These are phyloP conservation scores for Oryza meyeriana DNA, from an alignment of 176 grass and related monocot species.

Conservation along the genomic window DNA sequence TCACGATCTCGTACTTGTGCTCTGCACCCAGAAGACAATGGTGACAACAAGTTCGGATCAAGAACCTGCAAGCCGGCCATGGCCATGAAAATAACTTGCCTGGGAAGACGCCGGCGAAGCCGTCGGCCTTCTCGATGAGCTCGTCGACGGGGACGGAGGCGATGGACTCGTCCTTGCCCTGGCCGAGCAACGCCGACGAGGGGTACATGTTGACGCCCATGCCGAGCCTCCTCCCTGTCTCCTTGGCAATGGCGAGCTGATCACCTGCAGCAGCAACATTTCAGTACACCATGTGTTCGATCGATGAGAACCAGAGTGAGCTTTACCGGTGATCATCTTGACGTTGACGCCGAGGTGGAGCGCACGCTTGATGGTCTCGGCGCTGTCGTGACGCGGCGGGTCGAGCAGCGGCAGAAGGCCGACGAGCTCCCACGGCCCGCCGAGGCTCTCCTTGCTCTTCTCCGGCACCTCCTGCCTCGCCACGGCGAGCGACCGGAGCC, in stretches of 20 bases:
- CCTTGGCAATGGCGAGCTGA: constrained; percentile 96
- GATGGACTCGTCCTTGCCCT: constrained; percentile 62
- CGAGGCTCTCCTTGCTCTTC: constrained; percentile 63
- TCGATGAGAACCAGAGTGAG: not conserved
- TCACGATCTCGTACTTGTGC: constrained; percentile 98
- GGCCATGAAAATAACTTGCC: constrained; percentile 8
- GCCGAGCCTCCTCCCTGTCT: constrained; percentile 87
- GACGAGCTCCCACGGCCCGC: constrained; percentile 76
- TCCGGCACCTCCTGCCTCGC: constrained; percentile 71
- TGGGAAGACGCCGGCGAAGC: constrained; percentile 93
- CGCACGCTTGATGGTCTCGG: constrained; percentile 79
- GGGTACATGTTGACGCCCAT: constrained; percentile 99
- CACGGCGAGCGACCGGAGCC: constrained; percentile 74
- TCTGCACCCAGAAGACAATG: constrained; percentile 35
- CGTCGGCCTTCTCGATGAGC: constrained; percentile 91
- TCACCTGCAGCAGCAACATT: constrained; percentile 52
- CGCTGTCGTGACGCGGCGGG: constrained; percentile 89
- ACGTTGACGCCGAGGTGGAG: constrained; percentile 93
- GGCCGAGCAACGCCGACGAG: constrained; percentile 76
- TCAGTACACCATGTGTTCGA: not conserved
- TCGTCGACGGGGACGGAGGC: constrained; percentile 67
- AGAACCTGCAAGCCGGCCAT: not conserved
- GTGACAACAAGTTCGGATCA: not conserved
- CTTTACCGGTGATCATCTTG: constrained; percentile 96
- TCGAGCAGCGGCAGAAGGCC: constrained; percentile 84